Percentiles rank a stretch among this genome's conserved stretches.
Conservation (phyloP, 345 rosid genomes). For the Aquilaria sinensis region DNA sequence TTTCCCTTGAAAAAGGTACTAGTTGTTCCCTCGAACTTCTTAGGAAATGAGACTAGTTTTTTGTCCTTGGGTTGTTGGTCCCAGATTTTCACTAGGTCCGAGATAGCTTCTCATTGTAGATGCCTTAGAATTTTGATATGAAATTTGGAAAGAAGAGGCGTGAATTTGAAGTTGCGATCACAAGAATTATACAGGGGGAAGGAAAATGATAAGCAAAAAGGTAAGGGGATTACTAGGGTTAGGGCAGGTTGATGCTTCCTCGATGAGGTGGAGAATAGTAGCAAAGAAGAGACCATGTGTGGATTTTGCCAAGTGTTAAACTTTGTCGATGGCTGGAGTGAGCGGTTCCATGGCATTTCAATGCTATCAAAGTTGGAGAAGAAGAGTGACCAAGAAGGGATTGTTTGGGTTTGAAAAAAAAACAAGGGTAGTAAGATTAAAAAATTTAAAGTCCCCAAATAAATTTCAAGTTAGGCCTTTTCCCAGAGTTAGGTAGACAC, state of each 20-base stretch:
- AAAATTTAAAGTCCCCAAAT: too few relatives aligned
- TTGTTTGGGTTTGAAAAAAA: too few relatives aligned
- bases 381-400: too few relatives aligned
- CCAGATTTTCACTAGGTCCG: conserved; percentile 73
- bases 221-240: conserved; percentile 41
- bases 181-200: too few relatives aligned
- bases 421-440: too few relatives aligned
- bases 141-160: conserved; percentile 15
- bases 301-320: conserved; percentile 38
- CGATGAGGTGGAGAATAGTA: conserved; percentile 27
- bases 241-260: conserved; percentile 26
- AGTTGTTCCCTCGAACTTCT: conserved; percentile 38
- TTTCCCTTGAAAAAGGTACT: conserved; percentile 60
- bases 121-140: conserved; percentile 88
- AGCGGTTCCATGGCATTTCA: too few relatives aligned
- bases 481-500: too few relatives aligned
- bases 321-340: conserved; percentile 32
- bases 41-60: conserved; percentile 43
- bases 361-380: too few relatives aligned
- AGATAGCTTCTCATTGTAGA: conserved; percentile 69
- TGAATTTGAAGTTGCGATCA: neutral
- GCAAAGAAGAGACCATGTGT: conserved; percentile 35
- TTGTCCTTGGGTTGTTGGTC: conserved; percentile 81
- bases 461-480: too few relatives aligned
- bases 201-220: neutral